These are phyloP conservation scores for Primulina huaijiensis DNA, from an alignment of 257 asterid genomes.

Conservation along the genomic window DNA sequence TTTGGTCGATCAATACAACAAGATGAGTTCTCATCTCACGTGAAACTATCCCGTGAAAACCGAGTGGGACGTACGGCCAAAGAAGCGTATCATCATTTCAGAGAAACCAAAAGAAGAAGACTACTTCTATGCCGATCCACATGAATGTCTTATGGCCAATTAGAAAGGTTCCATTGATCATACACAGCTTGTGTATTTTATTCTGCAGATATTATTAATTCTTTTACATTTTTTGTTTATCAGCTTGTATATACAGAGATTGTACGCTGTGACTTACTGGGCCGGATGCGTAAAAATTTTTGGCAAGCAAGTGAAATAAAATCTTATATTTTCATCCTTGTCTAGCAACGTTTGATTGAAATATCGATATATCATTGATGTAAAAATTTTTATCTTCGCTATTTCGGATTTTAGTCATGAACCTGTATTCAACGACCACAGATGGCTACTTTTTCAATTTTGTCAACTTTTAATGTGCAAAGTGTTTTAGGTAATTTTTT, in stretches of 20 bases:
- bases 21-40: constrained; percentile 25
- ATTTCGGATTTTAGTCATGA: background rate
- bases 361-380: background rate
- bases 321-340: background rate
- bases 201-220: background rate
- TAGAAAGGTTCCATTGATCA: constrained; percentile 2
- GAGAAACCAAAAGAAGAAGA: constrained; percentile 38
- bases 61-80: constrained; percentile 34
- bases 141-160: constrained; percentile 31
- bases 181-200: background rate
- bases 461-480: too few species aligned
- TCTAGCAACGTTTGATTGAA: too few species aligned
- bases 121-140: constrained; percentile 35
- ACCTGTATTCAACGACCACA: background rate
- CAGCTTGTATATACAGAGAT: background rate
- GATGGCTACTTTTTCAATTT: too few species aligned
- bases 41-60: constrained; percentile 31
- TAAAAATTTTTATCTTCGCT: too few species aligned
- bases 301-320: background rate
- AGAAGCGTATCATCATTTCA: constrained; percentile 21
- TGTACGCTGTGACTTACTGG: background rate
- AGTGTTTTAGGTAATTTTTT: too few species aligned
- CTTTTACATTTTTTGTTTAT: background rate
- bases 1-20: constrained; percentile 27
- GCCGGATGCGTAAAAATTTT: background rate